Evolutionary conservation across 1,284 basidiomycete genomes (phyloP).

Genomic region (Malassezia dermatis): DNA sequence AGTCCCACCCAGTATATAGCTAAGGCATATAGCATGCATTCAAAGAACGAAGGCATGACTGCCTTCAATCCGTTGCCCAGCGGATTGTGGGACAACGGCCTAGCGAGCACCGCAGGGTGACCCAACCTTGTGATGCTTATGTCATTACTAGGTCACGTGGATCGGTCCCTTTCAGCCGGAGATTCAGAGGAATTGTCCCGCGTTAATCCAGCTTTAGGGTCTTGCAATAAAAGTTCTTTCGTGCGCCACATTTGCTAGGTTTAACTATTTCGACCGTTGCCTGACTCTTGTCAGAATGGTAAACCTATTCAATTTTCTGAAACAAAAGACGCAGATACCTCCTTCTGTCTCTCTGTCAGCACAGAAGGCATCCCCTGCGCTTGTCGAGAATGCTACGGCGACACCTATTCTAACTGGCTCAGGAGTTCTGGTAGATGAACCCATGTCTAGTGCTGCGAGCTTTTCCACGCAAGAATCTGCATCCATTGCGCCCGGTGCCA

Average conservation of each 20-base stretch:
- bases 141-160: background rate
- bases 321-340: background rate
- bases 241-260: background rate
- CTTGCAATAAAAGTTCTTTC: background rate
- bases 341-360: background rate
- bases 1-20: conserved; percentile 5
- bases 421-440: background rate
- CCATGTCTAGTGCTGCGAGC: background rate
- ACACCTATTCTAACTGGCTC: background rate
- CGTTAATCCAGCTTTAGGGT: background rate
- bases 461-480: conserved; percentile 11
- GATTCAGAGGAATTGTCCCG: no score
- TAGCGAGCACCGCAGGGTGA: background rate
- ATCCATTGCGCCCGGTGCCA: conserved; percentile 1
- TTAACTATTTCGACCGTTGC: background rate
- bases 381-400: conserved; percentile 7
- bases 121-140: background rate
- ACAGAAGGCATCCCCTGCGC: conserved; percentile 11
- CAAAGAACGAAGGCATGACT: conserved; percentile 2
- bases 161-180: no score
- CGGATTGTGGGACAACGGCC: background rate
- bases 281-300: background rate
- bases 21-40: conserved; percentile 4
- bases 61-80: background rate
- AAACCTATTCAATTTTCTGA: background rate